Evolutionary conservation across 1,284 basidiomycete genomes (phyloP), one percentile per base, ranked within the genome.

Genomic region (Rhodotorula sp.): DNA sequence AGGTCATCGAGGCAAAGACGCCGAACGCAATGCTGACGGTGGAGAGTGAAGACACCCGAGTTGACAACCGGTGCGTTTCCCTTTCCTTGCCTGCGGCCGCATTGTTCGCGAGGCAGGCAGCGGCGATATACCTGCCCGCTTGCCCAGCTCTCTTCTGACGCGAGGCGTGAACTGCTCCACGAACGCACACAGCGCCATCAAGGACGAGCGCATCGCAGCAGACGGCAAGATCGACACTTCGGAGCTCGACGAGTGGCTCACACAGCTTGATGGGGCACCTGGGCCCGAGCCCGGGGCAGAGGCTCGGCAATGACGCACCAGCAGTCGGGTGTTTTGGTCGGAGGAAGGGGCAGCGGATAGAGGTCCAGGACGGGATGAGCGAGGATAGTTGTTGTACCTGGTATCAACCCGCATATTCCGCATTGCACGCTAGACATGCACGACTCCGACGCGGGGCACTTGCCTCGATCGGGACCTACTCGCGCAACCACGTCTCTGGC

Each of bases 1-100:
- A 97, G 94, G 91, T 97, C 42, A 85, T 97, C 75, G 91, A 96
- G 54, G 95, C 95, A 10, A 97, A 97, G 83, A 93, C 89, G 34
- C 91, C 96, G 0, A 88, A 93, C 78, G 88, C 93, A 3, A 88
- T 91, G 56, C 82, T 97, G 4, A 88, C 89, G 3, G 89, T 97
- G 0, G 93, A 97, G 81, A 91, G 91, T 42, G 93, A 96, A 74
- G 96, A 98, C 80, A 88, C 90, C 0, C 85, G 95, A 46, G 85
- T 94, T 60, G 93, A 98, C 82, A 85, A 89, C 57, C 86, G 92
- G 93, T 93, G 67, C 63, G 88, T 83, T 42, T 54, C 23, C 34
- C 34, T 14, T 16, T 44, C 16, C 21, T 19, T 34, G 3, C 46
- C 16, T 34, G 4, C 53, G 53, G 27, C 17, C 58, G 46, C 17